Percentiles rank a stretch among this genome's conserved stretches.
phyloP scores from a whole-genome alignment of 305 asterid genomes.

The Rubia balearica region DNA sequence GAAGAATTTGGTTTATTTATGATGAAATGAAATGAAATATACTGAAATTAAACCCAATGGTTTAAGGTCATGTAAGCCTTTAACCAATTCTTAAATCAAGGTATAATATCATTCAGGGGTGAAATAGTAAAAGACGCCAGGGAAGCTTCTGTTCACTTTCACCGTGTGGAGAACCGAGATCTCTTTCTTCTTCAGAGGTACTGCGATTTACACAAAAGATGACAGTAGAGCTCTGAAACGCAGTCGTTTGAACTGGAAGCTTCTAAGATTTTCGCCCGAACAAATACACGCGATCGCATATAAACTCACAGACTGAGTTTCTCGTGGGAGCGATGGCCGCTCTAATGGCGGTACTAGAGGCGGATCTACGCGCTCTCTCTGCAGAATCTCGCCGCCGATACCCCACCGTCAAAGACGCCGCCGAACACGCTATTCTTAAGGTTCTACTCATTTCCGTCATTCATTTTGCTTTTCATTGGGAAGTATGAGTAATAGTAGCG shows the following conservation, averaged over 20 bases:
- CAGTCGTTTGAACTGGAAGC: neutral
- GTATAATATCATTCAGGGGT: no score
- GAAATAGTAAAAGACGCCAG: no score
- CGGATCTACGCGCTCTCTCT: slow-evolving; percentile 97
- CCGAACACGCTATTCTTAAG: slow-evolving; percentile 93
- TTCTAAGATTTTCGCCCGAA: neutral
- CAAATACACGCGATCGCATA: neutral
- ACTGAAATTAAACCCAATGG: no score
- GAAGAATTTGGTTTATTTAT: no score
- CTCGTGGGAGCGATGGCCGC: slow-evolving; percentile 46
- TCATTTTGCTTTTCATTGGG: slow-evolving; percentile 5
- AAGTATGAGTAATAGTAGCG: neutral
- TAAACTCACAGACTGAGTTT: slow-evolving; percentile 4
- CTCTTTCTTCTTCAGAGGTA: neutral
- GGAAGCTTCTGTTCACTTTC: no score
- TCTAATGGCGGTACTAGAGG: slow-evolving; percentile 80
- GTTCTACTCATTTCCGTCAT: slow-evolving; percentile 22
- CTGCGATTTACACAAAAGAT: neutral
- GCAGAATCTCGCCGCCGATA: slow-evolving; percentile 98
- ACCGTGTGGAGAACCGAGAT: slow-evolving; percentile 2
- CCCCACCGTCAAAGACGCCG: slow-evolving; percentile 95
- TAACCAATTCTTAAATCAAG: no score
- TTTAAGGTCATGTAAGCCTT: no score
- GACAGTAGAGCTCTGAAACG: neutral
- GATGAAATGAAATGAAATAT: no score